A percentile compares a stretch with the other conserved stretches of the same genome.
Evolutionary conservation across 345 rosid genomes (phyloP).

Genomic region (Populus ilicifolia): DNA sequence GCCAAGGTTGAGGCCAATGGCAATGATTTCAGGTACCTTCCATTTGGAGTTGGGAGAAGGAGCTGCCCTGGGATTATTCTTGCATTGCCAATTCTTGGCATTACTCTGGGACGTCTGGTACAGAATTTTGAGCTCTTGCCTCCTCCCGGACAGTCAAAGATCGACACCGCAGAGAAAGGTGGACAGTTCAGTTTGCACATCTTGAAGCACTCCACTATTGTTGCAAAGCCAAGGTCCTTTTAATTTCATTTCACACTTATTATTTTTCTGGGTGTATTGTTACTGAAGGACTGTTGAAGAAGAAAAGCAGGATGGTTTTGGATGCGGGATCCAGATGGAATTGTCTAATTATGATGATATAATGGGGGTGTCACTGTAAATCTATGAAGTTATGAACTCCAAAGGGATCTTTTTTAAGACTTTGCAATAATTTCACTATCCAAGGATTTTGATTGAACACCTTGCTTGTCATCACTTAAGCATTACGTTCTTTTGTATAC

Average conservation of each 20-base stretch:
- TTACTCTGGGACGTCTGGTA: slow-evolving; percentile 81
- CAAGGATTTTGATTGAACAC: too few species aligned
- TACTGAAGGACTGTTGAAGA: background rate
- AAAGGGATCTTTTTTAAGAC: background rate
- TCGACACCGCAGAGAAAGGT: slow-evolving; percentile 83
- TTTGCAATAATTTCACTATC: background rate
- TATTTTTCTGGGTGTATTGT: background rate
- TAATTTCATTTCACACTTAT: background rate
- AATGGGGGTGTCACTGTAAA: background rate
- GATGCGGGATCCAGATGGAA: background rate
- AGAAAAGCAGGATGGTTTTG: background rate
- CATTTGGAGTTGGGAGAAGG: slow-evolving; percentile 93
- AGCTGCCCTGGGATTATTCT: slow-evolving; percentile 98
- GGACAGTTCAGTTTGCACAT: slow-evolving; percentile 98
- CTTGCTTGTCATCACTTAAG: too few species aligned
- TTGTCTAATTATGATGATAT: background rate
- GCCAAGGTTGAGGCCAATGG: slow-evolving; percentile 89
- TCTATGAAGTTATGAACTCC: slow-evolving; percentile 2
- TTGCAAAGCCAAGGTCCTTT: slow-evolving; percentile 67
- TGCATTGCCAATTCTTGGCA: slow-evolving; percentile 87
- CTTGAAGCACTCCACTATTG: slow-evolving; percentile 86
- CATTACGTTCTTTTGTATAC: too few species aligned
- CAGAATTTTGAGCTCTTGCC: slow-evolving; percentile 97
- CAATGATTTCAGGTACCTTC: slow-evolving; percentile 90
- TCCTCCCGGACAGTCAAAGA: slow-evolving; percentile 77